Evolutionary conservation across 306 rosid species (phyloP), one percentile per base, ranked within the genome.

Genomic region (Castanea sativa): DNA sequence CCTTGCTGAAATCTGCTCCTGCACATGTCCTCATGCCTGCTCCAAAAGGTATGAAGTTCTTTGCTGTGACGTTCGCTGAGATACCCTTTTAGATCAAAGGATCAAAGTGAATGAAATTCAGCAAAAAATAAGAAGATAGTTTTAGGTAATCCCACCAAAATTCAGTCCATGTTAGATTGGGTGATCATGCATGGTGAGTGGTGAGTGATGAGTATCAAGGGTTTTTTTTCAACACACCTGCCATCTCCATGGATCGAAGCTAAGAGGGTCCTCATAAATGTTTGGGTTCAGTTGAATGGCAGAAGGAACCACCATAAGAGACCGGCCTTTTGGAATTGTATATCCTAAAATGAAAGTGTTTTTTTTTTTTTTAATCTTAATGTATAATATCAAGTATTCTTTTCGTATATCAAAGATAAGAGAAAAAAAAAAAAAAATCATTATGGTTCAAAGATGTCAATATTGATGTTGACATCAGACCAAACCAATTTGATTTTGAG

Each of bases 31-130:
- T 79, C 45, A 73, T 71, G 16, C 82, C 82, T 20, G 77, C 82
- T 5, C 82, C 78, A 33, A 79, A 79, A 19, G 82, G 82, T 58
- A 79, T 61, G 73, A 79, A 79, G 71, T 79, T 79, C 78, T 51
- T 79, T 30, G 70, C 70, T 30, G 70, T 30, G 70, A 64, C 41
- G 70, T 64, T 64, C 4, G 43, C 70, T 21, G 70, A 64, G 38
- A 64, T 30, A 14, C 32, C 70, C 70, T 64, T 14, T 10, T 8
- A 4, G n/a, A n/a, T n/a, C n/a, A n/a, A n/a, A n/a, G n/a, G 14
- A 7, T 16, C 7, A 19, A 61, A 63, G 27, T 60, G 70, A 64
- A 64, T 20, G 32, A 23, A 35, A 35, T 35, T 23, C 25, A 59
- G 43, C 20, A 64, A 29, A 30, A 27, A 5, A 5, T 35, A 6